Base-by-base conservation (phyloP, 2,329 filamentous ascomycete genomes). In the Fusarium heterosporum region DNA sequence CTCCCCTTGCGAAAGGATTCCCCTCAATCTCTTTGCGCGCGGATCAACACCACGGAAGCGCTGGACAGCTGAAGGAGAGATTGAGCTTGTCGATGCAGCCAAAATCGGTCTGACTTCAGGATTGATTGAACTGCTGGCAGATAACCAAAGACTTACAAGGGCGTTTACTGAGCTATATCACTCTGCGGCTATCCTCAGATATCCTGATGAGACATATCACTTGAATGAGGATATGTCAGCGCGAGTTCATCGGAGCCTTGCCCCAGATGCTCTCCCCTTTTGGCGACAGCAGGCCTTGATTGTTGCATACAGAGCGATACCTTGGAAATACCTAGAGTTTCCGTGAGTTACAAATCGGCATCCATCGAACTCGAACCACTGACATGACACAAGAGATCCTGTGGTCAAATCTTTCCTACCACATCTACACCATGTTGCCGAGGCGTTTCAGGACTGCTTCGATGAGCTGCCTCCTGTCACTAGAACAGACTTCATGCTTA, bases 61-160 rank as follows among this genome's bases (percentile, higher is more conserved):
- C 38, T 71, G 68, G 68, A 71, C 61, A 12, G 34, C 39, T 8
- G 52, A 69, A 16, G 68, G 68, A 19, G 36, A 66, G 9, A 48
- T 70, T 41, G 69, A 71, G 57, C 62, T 34, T 55, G 52, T n/a
- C 75, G 77, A 62, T 64, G 80, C 70, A 75, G 78, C 22, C 76
- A 78, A 12, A 4, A 42, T 53, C 50, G 68, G 68, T 13, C 38
- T 71, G 45, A 40, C 41, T 34, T 22, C 51, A 10, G 61, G 48
- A 34, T 39, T 71, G 29, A 22, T 40, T 25, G 45, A 50, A 14
- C 47, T 71, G 6, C 38, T 71, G 12, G 48, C 68, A 19, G 43
- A 71, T 45, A 12, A 14, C 6, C 42, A 46, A 38, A 55, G 63
- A 51, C 41, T 71, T 40, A 42, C 13, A 46, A 39, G 17, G 11